A percentile compares a stretch with the other conserved stretches of the same genome.
Evolutionary conservation across 345 rosid genomes (phyloP).

Genomic region (Rhizophora mangle): DNA sequence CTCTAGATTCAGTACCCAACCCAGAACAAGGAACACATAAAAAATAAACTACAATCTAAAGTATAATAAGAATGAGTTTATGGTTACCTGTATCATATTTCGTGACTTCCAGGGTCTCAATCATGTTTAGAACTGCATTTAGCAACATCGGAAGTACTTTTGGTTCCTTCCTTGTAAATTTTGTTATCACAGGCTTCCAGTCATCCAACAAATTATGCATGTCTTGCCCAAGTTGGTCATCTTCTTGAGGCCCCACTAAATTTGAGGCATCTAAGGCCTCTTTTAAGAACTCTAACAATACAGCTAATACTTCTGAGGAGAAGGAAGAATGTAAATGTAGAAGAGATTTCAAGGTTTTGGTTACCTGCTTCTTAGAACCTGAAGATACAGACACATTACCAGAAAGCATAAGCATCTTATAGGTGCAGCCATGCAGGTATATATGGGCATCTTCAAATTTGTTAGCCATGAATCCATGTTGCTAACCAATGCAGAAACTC

Average conservation of each 20-base stretch:
- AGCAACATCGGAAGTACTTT: constrained; percentile 67
- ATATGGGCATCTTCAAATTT: neutral
- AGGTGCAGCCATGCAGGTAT: constrained; percentile 1
- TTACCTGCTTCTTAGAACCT: constrained; percentile 56
- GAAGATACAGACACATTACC: constrained; percentile 31
- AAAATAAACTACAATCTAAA: neutral
- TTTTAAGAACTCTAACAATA: constrained; percentile 55
- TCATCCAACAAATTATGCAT: constrained; percentile 38
- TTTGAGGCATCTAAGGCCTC: constrained; percentile 49
- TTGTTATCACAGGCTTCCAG: constrained; percentile 60
- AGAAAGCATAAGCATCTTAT: constrained; percentile 7
- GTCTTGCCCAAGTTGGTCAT: constrained; percentile 30
- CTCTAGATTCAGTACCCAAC: neutral
- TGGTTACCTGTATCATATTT: constrained; percentile 49
- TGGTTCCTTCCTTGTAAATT: constrained; percentile 68
- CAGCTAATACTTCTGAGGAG: constrained; percentile 69
- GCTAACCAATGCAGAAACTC: neutral
- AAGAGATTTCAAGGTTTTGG: constrained; percentile 52
- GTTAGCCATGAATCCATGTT: neutral
- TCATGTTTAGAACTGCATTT: constrained; percentile 53
- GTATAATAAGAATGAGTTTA: neutral
- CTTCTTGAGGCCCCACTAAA: constrained; percentile 34
- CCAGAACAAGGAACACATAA: neutral
- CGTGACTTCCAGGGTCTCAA: constrained; percentile 42
- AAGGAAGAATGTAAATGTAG: constrained; percentile 58